Percentiles rank a stretch among this genome's conserved stretches.
Conservation (phyloP, 169 alveolate genomes). For the Plasmodium berghei region DNA sequence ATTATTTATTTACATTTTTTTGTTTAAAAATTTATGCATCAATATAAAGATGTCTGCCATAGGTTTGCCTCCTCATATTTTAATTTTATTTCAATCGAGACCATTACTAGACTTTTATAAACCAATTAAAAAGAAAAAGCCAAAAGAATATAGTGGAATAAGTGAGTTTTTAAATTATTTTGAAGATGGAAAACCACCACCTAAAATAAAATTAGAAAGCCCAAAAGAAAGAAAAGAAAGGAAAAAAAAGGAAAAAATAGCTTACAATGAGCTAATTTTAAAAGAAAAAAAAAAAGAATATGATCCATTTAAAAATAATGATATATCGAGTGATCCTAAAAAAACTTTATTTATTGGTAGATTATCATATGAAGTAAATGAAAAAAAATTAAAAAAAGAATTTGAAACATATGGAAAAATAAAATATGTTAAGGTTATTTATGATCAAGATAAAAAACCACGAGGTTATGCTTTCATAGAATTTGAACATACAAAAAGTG, state of each 20-base stretch:
- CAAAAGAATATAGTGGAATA: slow-evolving; percentile 76
- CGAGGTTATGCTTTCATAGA: slow-evolving; percentile 98
- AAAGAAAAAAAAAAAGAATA: slow-evolving; percentile 72
- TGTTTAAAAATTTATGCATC: background rate
- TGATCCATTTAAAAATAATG: slow-evolving; percentile 81
- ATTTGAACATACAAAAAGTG: slow-evolving; percentile 92
- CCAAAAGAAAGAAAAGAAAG: slow-evolving; percentile 81
- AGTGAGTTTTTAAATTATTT: slow-evolving; percentile 78
- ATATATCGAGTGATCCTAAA: slow-evolving; percentile 91
- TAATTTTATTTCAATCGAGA: slow-evolving; percentile 86
- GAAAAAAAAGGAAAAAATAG: slow-evolving; percentile 75
- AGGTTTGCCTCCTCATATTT: slow-evolving; percentile 88
- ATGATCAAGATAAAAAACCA: slow-evolving; percentile 92
- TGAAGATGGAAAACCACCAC: slow-evolving; percentile 81
- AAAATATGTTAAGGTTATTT: slow-evolving; percentile 86
- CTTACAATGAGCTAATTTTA: slow-evolving; percentile 70
- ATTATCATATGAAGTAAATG: slow-evolving; percentile 94
- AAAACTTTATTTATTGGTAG: slow-evolving; percentile 96
- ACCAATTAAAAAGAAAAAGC: slow-evolving; percentile 75
- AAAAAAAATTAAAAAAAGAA: slow-evolving; percentile 91
- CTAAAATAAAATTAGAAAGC: slow-evolving; percentile 81
- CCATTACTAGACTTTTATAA: slow-evolving; percentile 83
- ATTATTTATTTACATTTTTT: background rate
- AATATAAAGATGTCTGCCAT: slow-evolving; percentile 83
- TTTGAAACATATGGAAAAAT: slow-evolving; percentile 96